phyloP scores from a whole-genome alignment of 345 rosid genomes.

The Eucalyptus pauciflora region DNA sequence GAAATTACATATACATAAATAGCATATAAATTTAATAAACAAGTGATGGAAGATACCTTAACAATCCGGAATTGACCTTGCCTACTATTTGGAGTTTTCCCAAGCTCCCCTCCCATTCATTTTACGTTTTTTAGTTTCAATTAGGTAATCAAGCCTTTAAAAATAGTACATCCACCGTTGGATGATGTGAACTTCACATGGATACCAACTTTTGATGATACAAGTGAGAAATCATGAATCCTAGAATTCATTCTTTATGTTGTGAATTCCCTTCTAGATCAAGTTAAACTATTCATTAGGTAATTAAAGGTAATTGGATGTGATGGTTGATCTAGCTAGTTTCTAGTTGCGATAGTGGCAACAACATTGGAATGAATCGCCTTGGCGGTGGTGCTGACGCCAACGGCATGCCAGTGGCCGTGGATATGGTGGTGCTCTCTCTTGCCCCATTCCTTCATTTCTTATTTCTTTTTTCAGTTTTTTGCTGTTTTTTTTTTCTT shows the following conservation, averaged over 20 bases:
- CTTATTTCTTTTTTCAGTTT: background rate
- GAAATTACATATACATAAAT: no score
- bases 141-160: background rate
- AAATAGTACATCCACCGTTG: background rate
- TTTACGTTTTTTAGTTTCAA: background rate
- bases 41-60: no score
- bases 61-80: no score
- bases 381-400: background rate
- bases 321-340: background rate
- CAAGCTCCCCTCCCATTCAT: background rate
- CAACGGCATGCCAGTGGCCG: background rate
- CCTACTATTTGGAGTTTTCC: background rate
- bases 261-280: background rate
- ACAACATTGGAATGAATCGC: background rate
- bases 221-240: background rate
- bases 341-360: background rate
- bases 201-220: background rate
- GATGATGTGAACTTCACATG: background rate
- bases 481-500: no score
- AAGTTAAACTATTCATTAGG: background rate
- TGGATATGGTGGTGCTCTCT: background rate
- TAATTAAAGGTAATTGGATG: background rate
- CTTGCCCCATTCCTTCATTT: background rate
- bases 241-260: background rate
- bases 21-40: no score